Base-by-base conservation (phyloP, 2,329 filamentous ascomycete genomes). In the Pseudogymnoascus sp. region DNA sequence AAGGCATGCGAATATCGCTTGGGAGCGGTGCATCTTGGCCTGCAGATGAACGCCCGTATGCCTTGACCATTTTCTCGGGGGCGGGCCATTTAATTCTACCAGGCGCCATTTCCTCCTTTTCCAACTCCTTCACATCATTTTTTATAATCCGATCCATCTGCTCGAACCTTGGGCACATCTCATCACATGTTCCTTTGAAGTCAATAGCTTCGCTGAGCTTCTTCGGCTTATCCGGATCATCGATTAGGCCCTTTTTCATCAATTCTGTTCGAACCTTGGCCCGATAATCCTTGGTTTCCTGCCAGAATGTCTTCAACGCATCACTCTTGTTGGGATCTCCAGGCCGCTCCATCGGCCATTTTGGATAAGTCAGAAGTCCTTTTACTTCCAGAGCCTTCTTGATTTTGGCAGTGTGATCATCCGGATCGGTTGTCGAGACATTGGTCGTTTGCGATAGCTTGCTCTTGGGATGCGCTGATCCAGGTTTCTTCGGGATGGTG, bases 101-200 rank as follows among this genome's bases (percentile, higher is more conserved):
- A 60, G 74, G 66, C 20, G 67, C 66, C 22, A 64, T 20, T 16
- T 77, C 75, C 66, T 77, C 75, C 66, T 82, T 85, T 67, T 87
- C 84, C 6, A 81, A 75, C 6, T 73, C 73, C 65, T 81, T 79
- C 20, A 85, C 78, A 63, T 87, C 82, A 66, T 78, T 75, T 68
- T 87, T 83, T 57, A 80, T 80, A 61, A 88, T 86, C 63, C 85
- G 78, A 58, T 78, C 81, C 34, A 86, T 79, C 69, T 81, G 82
- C 69, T 88, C 85, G 70, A 81, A 87, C 64, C 86, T 82, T 4
- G 85, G 85, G 63, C 85, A 88, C 85, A 87, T 88, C 25, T 86
- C 82, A 66, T 87, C 82, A 67, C 84, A 87, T 50, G 85, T 86
- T 12, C 85, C 85, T 69, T 84, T 84, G 68, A 88, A 88, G 41